A percentile compares a stretch with the other conserved stretches of the same genome.
Evolutionary conservation across 345 rosid genomes (phyloP).

Genomic region (Ceriops zippeliana): DNA sequence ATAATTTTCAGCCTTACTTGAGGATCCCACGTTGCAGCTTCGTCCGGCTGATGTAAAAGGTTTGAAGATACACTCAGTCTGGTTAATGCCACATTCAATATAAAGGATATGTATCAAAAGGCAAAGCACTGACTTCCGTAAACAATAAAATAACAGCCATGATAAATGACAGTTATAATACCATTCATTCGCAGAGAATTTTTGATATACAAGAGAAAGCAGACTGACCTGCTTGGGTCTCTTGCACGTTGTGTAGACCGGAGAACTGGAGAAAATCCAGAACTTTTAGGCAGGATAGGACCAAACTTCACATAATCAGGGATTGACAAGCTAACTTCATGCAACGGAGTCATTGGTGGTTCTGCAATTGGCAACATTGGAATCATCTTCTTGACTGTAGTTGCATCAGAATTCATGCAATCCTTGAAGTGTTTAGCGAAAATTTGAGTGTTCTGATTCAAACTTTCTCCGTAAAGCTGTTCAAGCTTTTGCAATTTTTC

Average conservation of each 20-base stretch:
- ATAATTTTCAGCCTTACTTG: constrained; percentile 31
- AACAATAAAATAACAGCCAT: background rate
- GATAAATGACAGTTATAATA: too few relatives aligned
- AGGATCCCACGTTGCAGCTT: constrained; percentile 30
- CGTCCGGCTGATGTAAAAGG: constrained; percentile 25
- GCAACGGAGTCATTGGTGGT: constrained; percentile 63
- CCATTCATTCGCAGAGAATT: too few relatives aligned
- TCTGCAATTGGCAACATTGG: constrained; percentile 67
- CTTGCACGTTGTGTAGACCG: constrained; percentile 25
- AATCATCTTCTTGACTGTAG: constrained; percentile 36
- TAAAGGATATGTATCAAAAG: background rate
- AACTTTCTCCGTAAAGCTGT: constrained; percentile 49
- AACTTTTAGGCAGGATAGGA: constrained; percentile 55
- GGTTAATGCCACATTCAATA: constrained; percentile 21
- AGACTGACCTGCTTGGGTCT: constrained; percentile 43
- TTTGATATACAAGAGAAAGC: background rate
- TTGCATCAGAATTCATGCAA: constrained; percentile 42
- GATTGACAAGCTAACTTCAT: constrained; percentile 45
- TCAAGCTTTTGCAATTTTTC: constrained; percentile 52
- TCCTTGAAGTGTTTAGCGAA: constrained; percentile 56
- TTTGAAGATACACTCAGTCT: constrained; percentile 31
- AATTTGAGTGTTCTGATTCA: constrained; percentile 53
- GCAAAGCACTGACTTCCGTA: background rate
- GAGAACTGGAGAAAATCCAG: constrained; percentile 40
- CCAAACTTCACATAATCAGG: constrained; percentile 63